Percentiles rank a stretch among this genome's conserved stretches.
phyloP scores from a whole-genome alignment of 2,329 filamentous ascomycete genomes.

The Teratosphaeria viscida region DNA sequence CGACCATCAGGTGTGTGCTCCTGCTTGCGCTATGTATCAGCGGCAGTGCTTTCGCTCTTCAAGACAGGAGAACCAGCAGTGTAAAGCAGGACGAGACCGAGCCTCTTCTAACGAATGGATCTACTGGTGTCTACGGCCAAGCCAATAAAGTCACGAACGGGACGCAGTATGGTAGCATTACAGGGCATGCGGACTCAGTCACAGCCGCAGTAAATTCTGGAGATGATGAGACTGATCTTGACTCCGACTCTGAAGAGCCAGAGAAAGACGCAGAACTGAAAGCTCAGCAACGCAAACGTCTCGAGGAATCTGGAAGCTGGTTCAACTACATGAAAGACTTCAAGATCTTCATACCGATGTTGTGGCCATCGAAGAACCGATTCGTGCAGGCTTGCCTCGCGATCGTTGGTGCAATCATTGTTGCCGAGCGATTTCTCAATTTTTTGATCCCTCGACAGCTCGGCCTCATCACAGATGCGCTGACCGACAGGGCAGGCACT shows the following conservation, averaged over 20 bases:
- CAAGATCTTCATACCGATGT: slow-evolving; percentile 61
- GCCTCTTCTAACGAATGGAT: slow-evolving; percentile 12
- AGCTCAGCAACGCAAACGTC: slow-evolving; percentile 45
- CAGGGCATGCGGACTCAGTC: neutral
- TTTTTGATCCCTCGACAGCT: slow-evolving; percentile 72
- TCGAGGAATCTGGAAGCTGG: slow-evolving; percentile 69
- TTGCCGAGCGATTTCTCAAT: slow-evolving; percentile 62
- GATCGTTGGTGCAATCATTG: slow-evolving; percentile 56
- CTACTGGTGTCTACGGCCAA: slow-evolving; percentile 8
- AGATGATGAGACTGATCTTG: slow-evolving; percentile 12
- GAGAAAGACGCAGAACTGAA: slow-evolving; percentile 47
- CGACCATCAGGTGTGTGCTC: slow-evolving; percentile 7
- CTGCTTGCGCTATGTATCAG: slow-evolving; percentile 8
- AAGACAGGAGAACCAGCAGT: slow-evolving; percentile 8
- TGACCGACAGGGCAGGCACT: slow-evolving; percentile 42
- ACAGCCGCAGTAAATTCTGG: slow-evolving; percentile 5
- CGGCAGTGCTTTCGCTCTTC: slow-evolving; percentile 6
- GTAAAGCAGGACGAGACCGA: slow-evolving; percentile 14
- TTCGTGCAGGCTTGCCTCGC: slow-evolving; percentile 57
- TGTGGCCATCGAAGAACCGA: slow-evolving; percentile 62
- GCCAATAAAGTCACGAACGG: neutral
- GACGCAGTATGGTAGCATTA: slow-evolving; percentile 2
- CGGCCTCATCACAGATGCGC: slow-evolving; percentile 63
- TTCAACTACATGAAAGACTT: slow-evolving; percentile 67
- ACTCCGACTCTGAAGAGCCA: slow-evolving; percentile 45